phyloP scores from a whole-genome alignment of 371 early-diverging fungal species.

The Lichtheimia corymbifera region DNA sequence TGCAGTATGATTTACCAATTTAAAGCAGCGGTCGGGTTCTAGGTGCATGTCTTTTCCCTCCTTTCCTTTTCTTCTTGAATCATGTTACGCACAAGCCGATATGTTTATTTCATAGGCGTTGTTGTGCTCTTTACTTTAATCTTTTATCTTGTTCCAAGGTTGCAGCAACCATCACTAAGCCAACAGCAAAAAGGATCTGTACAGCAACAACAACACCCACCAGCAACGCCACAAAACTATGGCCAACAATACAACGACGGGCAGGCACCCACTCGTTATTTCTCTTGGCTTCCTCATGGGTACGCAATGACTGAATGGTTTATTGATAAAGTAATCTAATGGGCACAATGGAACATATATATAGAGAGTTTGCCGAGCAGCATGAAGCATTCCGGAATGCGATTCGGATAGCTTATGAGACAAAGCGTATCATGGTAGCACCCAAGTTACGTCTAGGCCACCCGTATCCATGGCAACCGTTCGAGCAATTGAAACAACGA shows the following conservation, averaged over 20 bases:
- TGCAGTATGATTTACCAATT: too few relatives aligned
- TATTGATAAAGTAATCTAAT: background rate
- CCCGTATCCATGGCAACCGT: slow-evolving; percentile 41
- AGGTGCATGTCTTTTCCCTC: background rate
- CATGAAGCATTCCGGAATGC: slow-evolving; percentile 50
- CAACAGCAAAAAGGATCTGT: too few relatives aligned
- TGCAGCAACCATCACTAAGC: background rate
- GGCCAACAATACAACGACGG: background rate
- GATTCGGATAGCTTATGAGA: slow-evolving; percentile 43
- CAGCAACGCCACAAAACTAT: background rate
- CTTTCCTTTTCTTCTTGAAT: slow-evolving; percentile 3
- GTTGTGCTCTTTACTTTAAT: background rate
- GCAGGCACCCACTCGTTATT: slow-evolving; percentile 16
- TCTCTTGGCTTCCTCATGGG: slow-evolving; percentile 44
- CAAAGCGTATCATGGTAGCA: slow-evolving; percentile 47
- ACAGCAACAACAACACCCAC: background rate
- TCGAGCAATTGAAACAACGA: slow-evolving; percentile 32
- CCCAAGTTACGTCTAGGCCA: slow-evolving; percentile 44
- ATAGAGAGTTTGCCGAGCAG: slow-evolving; percentile 39
- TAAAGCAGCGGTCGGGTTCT: too few relatives aligned
- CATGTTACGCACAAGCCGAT: slow-evolving; percentile 12
- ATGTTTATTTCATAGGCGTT: slow-evolving; percentile 10
- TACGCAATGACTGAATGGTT: slow-evolving; percentile 4
- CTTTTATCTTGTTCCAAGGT: slow-evolving; percentile 4
- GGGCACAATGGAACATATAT: background rate